Conservation (phyloP, 164 flowering plant genomes). For the Vitis rupestris region DNA sequence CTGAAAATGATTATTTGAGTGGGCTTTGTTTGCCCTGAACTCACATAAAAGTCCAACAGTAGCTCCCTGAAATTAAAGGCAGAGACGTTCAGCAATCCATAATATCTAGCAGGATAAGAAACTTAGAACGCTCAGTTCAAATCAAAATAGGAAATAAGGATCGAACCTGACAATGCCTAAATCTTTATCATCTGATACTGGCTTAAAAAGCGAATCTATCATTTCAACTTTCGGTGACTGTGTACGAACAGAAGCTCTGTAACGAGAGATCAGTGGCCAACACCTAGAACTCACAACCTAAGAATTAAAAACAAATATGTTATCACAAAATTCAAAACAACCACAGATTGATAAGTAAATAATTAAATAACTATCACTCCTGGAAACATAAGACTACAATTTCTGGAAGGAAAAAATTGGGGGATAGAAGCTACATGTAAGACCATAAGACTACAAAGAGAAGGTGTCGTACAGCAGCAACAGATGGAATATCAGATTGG, state of each 20-base stretch:
- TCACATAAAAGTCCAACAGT: background rate
- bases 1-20: background rate
- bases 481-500: slow-evolving; percentile 70
- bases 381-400: too few relatives aligned
- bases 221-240: background rate
- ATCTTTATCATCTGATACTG: background rate
- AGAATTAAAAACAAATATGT: too few relatives aligned
- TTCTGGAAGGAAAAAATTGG: too few relatives aligned
- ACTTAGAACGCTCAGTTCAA: background rate
- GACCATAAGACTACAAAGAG: background rate
- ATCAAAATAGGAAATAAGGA: background rate
- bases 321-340: too few relatives aligned
- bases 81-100: background rate
- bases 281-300: background rate
- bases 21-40: background rate
- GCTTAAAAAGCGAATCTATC: background rate
- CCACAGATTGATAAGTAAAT: too few relatives aligned
- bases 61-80: background rate
- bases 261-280: background rate
- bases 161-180: background rate
- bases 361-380: too few relatives aligned
- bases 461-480: background rate
- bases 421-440: too few relatives aligned
- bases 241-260: background rate
- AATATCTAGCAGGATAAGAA: background rate